Evolutionary conservation across 495 filamentous ascomycete species (phyloP), one percentile per base, ranked within the genome.

Genomic region (Lasiosphaeria ovina): DNA sequence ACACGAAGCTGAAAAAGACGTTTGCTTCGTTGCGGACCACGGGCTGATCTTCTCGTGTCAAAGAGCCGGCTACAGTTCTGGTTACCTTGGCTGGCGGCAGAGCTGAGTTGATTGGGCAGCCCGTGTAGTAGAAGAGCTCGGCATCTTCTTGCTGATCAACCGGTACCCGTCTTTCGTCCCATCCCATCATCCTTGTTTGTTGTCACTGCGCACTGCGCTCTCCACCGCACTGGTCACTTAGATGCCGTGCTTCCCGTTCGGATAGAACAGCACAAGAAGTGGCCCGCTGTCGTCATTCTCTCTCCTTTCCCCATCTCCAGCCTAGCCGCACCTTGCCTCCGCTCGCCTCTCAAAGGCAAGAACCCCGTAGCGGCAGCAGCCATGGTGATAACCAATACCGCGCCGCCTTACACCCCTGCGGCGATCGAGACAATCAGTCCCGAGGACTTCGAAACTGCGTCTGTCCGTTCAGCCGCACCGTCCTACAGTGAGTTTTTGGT

Each of bases 381-480:
- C 49, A 51, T 51, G 24, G 17, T 51, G 17, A 24, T 51, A 32
- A 9, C 63, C 17, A 71, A 72, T 65, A 63, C 71, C 50, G 65
- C 61, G 32, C 63, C 71, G 38, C 62, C 60, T 3, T 73, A 70
- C 54, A 58, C 62, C 24, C 62, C 65, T 0, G 53, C 69, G 35
- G 64, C 60, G 17, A 54, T 72, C 51, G 70, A 71, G 9, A 68
- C 68, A 6, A 68, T 79, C 17, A 64, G 67, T 32, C 57, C 74
- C 1, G 77, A 78, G 54, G 79, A 81, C 63, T 79, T 79, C 47
- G 79, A 82, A 62, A 81, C 79, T n/a, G 78, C 78, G 7, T 82
- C 79, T 17, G 77, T 81, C 53, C 73, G 74, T 47, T 81, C 79
- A n/a, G 77, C 78, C 3, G 78, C 79, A 4, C 80, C 80, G 2